Evolutionary conservation across 805 yeast genomes (phyloP), one percentile per base, ranked within the genome.

Genomic region (Metschnikowia borealis): DNA sequence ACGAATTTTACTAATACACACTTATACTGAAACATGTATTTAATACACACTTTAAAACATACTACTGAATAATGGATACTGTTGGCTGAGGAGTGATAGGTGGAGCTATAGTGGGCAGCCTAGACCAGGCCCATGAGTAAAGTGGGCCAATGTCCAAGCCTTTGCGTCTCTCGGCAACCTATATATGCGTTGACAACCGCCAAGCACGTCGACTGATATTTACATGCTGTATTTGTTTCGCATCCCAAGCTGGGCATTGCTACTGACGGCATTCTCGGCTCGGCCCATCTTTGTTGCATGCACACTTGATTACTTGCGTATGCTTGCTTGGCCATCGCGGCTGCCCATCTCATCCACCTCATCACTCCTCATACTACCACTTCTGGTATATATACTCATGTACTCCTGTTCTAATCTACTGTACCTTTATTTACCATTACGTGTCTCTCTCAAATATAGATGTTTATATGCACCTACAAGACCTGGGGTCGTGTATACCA

Each of bases 221-320:
- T 33, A n/a, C 18, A 21, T 38, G 42, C 32, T n/a, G 13, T 23
- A 18, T 20, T 10, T 18, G 15, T 21, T 21, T 42, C 20, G 38
- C 38, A 33, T 33, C 38, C 20, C n/a, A 10, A 17, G 44, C 37
- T 32, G 15, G 15, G 5, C 15, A 31, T 40, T 40, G 44, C 44
- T 11, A 18, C 18, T 6, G 18, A 36, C 45, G 45, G 45, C 4
- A 44, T 7, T 20, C 34, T 44, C 46, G 46, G 46, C 46, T 44
- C 46, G 46, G 35, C 46, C 7, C 11, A 34, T 34, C 18, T 13
- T 42, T 14, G 21, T 26, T 15, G 43, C 46, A 34, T 33, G 17
- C 46, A 38, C 46, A 3, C 37, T 31, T 31, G 15, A 32, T 18
- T 31, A 14, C 29, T 13, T 31, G 37, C 45, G 32, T 31, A 41